Evolutionary conservation across 2,329 filamentous ascomycete genomes (phyloP), one percentile per base, ranked within the genome.

Genomic region (Pochonia chlamydosporia): DNA sequence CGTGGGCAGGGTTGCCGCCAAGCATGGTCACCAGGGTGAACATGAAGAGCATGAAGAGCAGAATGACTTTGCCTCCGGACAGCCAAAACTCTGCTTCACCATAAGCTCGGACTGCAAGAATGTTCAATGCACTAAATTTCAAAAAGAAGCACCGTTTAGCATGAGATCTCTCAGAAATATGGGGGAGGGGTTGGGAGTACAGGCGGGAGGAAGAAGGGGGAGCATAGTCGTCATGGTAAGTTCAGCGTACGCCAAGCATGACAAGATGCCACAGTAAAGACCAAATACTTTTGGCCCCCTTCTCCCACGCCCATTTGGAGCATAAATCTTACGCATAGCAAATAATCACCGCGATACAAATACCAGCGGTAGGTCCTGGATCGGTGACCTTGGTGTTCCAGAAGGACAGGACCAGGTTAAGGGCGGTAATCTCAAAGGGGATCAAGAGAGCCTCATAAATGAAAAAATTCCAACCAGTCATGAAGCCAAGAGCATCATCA

Each of bases 1-100:
- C 83, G 41, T 79, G 69, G 5, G 81, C 61, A 0, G 87, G 87
- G 54, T 91, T 91, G 25, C 85, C 87, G 30, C 87, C 87, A 7
- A 89, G 71, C 84, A 90, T 89, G 42, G 81, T 83, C 55, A 92
- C 74, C 59, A 92, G 86, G n/a, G 87, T 90, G 65, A 85, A 90
- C 58, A 74, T 67, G 62, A 89, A 84, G 45, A 88, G 70, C 11
- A 82, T 79, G 50, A 83, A 69, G 55, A 85, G 85, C 40, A 87
- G 71, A 20, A 87, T 62, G 28, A 87, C 73, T 61, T 87, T 87
- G 52, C 81, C 81, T 33, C 66, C 67, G 3, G 78, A 76, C 3
- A 82, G 68, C 76, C 76, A 83, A 57, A 91, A 91, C 59, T 91
- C 87, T 10, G 83, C 78, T 60, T 87, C 83, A 52, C 84, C 84